Evolutionary conservation across 1,139 yeast genomes (phyloP).

Genomic region (Diutina mesorugosa): DNA sequence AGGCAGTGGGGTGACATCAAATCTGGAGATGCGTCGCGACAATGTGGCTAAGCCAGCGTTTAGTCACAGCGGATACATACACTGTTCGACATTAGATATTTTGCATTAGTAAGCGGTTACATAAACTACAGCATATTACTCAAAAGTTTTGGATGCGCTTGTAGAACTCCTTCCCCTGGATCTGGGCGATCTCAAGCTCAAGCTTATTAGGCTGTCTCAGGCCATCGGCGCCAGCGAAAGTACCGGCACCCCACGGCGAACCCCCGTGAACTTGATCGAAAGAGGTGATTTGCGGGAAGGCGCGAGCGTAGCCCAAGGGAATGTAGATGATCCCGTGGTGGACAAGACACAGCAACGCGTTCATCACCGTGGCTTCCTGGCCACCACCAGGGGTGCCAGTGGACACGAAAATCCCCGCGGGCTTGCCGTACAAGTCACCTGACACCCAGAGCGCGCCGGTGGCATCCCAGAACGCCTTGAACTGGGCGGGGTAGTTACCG

Average conservation of each 20-base stretch:
- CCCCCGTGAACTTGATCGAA: conserved; percentile 69
- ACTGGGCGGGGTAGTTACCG: conserved; percentile 75
- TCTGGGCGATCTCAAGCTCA: conserved; percentile 49
- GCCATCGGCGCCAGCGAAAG: conserved; percentile 70
- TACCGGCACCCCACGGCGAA: conserved; percentile 85
- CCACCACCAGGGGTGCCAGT: conserved; percentile 85
- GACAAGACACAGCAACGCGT: conserved; percentile 51
- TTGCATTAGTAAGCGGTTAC: background rate
- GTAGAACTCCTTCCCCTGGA: conserved; percentile 50
- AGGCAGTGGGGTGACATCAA: background rate
- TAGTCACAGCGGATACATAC: too few relatives aligned
- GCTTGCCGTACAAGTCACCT: conserved; percentile 66
- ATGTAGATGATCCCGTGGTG: conserved; percentile 76
- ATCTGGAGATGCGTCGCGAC: background rate
- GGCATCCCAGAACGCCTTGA: conserved; percentile 70
- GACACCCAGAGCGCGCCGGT: conserved; percentile 77
- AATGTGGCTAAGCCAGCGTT: too few relatives aligned
- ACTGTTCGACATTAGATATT: background rate
- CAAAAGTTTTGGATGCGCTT: conserved; percentile 12
- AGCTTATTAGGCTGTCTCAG: conserved; percentile 57
- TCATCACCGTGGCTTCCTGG: conserved; percentile 59
- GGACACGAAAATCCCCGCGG: conserved; percentile 63
- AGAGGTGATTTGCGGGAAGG: conserved; percentile 44
- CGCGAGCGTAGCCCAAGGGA: conserved; percentile 67
- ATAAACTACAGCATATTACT: background rate